phyloP scores from a whole-genome alignment of 345 rosid species.

The Anastatica hierochuntica region DNA sequence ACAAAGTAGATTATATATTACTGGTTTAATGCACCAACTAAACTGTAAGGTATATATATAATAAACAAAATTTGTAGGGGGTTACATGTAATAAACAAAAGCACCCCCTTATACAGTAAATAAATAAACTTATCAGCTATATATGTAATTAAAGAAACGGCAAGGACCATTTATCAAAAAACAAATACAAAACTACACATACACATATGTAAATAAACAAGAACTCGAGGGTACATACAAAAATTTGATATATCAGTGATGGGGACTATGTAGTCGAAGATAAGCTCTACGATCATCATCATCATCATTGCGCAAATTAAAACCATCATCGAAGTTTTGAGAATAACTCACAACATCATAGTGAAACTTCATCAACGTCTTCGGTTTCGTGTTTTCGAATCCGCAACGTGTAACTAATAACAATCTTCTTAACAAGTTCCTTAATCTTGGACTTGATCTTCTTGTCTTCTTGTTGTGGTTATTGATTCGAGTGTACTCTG shows the following conservation, averaged over 20 bases:
- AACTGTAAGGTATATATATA: too few relatives aligned
- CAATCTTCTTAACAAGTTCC: constrained; percentile 40
- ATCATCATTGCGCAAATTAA: constrained; percentile 8
- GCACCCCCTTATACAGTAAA: background rate
- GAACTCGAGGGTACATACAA: too few relatives aligned
- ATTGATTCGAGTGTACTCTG: constrained; percentile 41
- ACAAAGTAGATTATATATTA: too few relatives aligned
- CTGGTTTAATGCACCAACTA: too few relatives aligned
- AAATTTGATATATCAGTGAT: background rate
- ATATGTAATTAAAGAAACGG: background rate
- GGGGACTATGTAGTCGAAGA: background rate
- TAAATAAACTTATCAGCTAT: background rate
- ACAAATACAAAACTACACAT: background rate
- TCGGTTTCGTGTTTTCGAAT: constrained; percentile 36
- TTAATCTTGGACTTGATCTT: constrained; percentile 31
- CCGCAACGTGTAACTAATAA: constrained; percentile 23
- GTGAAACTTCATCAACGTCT: constrained; percentile 43
- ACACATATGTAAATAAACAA: background rate
- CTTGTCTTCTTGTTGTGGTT: constrained; percentile 3
- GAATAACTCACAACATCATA: constrained; percentile 76
- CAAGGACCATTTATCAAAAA: background rate
- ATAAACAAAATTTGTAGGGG: background rate
- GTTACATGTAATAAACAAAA: background rate
- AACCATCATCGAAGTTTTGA: constrained; percentile 70
- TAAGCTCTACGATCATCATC: constrained; percentile 13